These are phyloP conservation scores for Metarhizium album DNA, from an alignment of 2,329 filamentous ascomycete species.

Conservation along the genomic window DNA sequence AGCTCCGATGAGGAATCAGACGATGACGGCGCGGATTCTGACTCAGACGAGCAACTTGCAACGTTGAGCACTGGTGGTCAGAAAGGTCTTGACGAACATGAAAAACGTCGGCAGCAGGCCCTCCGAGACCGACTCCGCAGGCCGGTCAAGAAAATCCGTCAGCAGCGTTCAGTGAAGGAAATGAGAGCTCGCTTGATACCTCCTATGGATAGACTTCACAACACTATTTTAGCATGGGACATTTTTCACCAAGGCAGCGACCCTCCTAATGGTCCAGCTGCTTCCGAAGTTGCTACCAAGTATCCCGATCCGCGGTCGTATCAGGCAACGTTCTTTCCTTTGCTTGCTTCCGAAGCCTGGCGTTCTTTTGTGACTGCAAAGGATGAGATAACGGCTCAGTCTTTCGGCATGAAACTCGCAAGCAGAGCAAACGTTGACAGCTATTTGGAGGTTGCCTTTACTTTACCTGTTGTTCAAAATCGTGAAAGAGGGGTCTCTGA, in stretches of 20 bases:
- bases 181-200: conserved; percentile 88
- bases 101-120: conserved; percentile 32
- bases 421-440: conserved; percentile 85
- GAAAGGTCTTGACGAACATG: conserved; percentile 39
- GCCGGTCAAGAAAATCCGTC: conserved; percentile 75
- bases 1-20: conserved; percentile 67
- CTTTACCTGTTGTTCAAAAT: conserved; percentile 59
- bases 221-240: conserved; percentile 84
- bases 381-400: conserved; percentile 70
- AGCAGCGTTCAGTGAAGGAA: conserved; percentile 76
- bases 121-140: conserved; percentile 48
- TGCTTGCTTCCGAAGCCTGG: conserved; percentile 91
- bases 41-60: conserved; percentile 40
- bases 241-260: conserved; percentile 85
- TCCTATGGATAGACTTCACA: conserved; percentile 75
- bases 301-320: conserved; percentile 72
- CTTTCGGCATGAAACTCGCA: conserved; percentile 79
- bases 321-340: conserved; percentile 78
- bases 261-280: conserved; percentile 66
- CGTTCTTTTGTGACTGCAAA: conserved; percentile 83
- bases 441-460: conserved; percentile 83
- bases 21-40: conserved; percentile 48
- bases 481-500: conserved; percentile 66
- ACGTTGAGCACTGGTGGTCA: conserved; percentile 37
- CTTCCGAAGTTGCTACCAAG: conserved; percentile 63